Evolutionary conservation across 768 basidiomycete genomes (phyloP).

Genomic region (Tulasnella sp.): DNA sequence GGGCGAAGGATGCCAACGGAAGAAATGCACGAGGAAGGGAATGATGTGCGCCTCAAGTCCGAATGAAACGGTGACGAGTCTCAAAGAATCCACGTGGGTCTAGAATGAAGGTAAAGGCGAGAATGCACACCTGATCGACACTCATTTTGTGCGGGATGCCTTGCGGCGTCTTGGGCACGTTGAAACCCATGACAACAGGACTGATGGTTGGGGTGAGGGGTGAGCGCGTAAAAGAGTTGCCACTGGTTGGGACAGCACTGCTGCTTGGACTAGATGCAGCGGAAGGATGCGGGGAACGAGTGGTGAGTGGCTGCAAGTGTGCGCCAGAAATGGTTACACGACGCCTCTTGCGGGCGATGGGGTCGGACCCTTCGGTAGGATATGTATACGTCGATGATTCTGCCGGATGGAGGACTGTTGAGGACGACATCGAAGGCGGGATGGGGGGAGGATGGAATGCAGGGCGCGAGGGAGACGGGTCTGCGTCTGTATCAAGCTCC

Average conservation of each 20-base stretch:
- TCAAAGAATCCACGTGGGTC: no score
- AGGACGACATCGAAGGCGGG: not conserved
- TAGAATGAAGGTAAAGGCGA: not conserved
- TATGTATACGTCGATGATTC: constrained; percentile 5
- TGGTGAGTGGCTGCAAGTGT: not conserved
- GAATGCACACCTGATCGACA: constrained; percentile 14
- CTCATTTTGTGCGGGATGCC: constrained; percentile 13
- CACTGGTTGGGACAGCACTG: no score
- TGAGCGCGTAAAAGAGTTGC: not conserved
- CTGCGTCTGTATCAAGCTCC: not conserved
- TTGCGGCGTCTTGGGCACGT: constrained; percentile 14
- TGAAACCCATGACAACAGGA: constrained; percentile 19
- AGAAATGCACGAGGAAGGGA: not conserved
- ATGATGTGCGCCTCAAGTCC: not conserved
- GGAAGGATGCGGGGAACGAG: no score
- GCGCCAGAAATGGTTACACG: constrained; percentile 17
- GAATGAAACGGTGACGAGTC: no score
- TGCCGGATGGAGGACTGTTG: not conserved
- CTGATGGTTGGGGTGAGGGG: constrained; percentile 13
- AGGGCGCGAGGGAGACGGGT: not conserved
- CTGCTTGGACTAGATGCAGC: no score
- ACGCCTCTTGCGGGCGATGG: constrained; percentile 13
- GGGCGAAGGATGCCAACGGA: not conserved
- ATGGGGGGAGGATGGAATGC: not conserved
- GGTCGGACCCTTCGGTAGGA: not conserved